phyloP scores from a whole-genome alignment of 2,329 filamentous ascomycete genomes.

The Lojkania enalia region DNA sequence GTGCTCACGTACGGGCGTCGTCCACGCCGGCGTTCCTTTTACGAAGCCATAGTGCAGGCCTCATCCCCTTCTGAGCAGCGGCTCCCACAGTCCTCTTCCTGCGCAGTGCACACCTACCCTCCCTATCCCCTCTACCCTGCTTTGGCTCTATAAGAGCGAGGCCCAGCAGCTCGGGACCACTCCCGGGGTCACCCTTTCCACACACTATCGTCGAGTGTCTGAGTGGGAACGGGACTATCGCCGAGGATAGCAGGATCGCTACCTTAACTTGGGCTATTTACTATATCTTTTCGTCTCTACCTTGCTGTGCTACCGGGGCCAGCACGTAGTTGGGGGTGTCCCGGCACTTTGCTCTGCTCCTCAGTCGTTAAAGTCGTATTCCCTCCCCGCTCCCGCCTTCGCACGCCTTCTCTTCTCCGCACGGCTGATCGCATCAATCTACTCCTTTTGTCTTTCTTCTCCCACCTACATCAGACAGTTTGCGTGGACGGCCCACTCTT shows the following conservation, averaged over 20 bases:
- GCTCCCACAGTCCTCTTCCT: conserved; percentile 30
- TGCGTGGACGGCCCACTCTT: not conserved
- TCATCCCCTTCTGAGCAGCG: conserved; percentile 18
- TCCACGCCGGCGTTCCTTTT: conserved; percentile 26
- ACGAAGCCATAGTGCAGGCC: conserved; percentile 32
- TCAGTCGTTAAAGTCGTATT: conserved; percentile 41
- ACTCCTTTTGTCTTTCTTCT: not conserved
- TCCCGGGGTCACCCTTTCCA: conserved; percentile 34
- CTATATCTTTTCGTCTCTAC: conserved; percentile 36
- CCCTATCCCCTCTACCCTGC: conserved; percentile 34
- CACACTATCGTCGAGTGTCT: conserved; percentile 26
- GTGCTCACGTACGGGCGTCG: conserved; percentile 26
- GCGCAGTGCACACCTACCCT: conserved; percentile 34
- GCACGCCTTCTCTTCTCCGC: conserved; percentile 28
- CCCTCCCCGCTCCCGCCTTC: conserved; percentile 39
- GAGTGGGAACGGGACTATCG: conserved; percentile 31
- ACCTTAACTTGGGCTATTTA: conserved; percentile 31
- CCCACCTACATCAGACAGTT: not conserved
- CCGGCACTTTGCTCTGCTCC: conserved; percentile 36
- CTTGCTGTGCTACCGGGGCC: conserved; percentile 35
- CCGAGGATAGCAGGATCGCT: conserved; percentile 30
- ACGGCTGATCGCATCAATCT: conserved; percentile 18
- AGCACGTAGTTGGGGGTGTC: conserved; percentile 22
- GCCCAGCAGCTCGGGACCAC: conserved; percentile 35
- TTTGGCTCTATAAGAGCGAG: conserved; percentile 33